Base-by-base conservation (phyloP, 345 rosid species). In the Ceriops tagal region DNA sequence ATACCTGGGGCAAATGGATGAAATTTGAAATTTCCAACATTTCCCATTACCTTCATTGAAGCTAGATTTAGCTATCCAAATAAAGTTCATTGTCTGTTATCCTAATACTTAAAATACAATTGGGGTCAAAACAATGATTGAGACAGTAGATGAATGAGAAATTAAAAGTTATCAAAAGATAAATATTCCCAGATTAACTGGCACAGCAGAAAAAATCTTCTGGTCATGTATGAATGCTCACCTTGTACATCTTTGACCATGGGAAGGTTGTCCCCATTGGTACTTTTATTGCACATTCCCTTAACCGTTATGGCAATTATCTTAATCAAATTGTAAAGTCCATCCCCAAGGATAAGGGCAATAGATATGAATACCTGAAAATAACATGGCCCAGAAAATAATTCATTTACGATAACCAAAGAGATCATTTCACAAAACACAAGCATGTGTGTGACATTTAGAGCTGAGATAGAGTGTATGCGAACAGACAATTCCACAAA, bases 261-360 rank as follows among this genome's bases (percentile, higher is more conserved):
- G 15, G 93, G 96, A 71, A 92, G 89, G 56, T 71, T 79, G 77
- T 75, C 72, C 57, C 61, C 60, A 69, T 80, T 80, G 79, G 83
- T 85, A 71, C 83, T 82, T 69, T 68, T 83, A 57, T 75, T 88
- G 78, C 83, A 75, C 68, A 90, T 26, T 82, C 85, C 96, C 81
- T 65, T 87, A 46, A 81, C 62, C 73, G 92, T 87, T 69, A 88
- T 66, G 53, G 80, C 70, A 53, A 90, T 83, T 71, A 89, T 89
- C 91, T 91, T 91, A 73, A 93, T 67, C 73, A 93, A 80, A 81
- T 93, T 93, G 78, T 90, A 93, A 56, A 93, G 88, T 62, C 98
- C 97, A 43, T 92, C 96, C 56, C 98, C 98, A 56, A 93, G 98
- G 70, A 93, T 87, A 61, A 93, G 87, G 6, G 97, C 72, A 74